These are phyloP conservation scores for Tetrastigma voinierianum DNA, from an alignment of 164 flowering plant species.

Conservation along the genomic window DNA sequence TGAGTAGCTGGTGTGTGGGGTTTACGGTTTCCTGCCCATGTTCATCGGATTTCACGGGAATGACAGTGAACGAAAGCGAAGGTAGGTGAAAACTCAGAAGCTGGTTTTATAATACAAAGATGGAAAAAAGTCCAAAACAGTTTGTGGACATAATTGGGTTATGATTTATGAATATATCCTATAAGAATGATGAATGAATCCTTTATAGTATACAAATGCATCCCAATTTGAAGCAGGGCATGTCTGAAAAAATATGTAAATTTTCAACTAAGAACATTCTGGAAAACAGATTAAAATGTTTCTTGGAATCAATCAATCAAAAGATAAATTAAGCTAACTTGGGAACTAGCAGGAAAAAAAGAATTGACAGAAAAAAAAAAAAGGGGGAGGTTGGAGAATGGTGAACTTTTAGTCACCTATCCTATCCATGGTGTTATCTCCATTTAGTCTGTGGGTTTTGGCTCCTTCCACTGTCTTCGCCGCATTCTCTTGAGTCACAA, in stretches of 20 bases:
- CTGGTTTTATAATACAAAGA: neutral
- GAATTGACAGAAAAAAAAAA: neutral
- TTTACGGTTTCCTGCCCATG: neutral
- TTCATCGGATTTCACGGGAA: neutral
- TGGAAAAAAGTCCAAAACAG: neutral
- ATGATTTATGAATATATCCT: neutral
- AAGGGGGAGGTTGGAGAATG: constrained; percentile 17
- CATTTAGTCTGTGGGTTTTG: constrained; percentile 33
- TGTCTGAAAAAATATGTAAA: constrained; percentile 4
- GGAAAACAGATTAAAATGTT: constrained; percentile 11
- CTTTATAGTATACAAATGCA: constrained; percentile 15
- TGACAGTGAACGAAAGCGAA: constrained; percentile 8
- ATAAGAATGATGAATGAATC: constrained; percentile 18
- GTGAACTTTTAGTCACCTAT: constrained; percentile 27
- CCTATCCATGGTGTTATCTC: constrained; percentile 27
- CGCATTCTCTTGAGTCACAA: constrained; percentile 36
- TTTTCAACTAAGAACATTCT: neutral
- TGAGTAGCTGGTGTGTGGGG: constrained; percentile 6
- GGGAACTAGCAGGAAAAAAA: neutral
- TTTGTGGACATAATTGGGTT: neutral
- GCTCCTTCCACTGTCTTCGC: constrained; percentile 32
- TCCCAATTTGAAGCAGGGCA: constrained; percentile 9
- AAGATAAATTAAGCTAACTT: neutral
- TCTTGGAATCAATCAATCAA: constrained; percentile 3
- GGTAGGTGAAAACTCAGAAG: neutral